Percentiles rank a stretch among this genome's conserved stretches.
Evolutionary conservation across 2,329 filamentous ascomycete species (phyloP).

Genomic region (Bipolaris cookei): DNA sequence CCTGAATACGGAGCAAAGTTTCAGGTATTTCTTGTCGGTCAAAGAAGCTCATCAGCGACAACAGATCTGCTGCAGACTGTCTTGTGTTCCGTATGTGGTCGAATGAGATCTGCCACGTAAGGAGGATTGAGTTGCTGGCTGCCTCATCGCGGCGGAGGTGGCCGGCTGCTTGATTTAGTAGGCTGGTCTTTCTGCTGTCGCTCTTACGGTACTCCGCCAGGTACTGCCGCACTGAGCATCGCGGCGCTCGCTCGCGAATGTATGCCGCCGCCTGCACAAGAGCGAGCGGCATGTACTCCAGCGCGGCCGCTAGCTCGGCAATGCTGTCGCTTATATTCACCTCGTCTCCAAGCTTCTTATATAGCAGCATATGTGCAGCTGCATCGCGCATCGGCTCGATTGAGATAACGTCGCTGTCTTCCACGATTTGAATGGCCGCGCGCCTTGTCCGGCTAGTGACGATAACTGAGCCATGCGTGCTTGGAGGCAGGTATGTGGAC

Average conservation of each 20-base stretch:
- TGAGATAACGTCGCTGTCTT: background rate
- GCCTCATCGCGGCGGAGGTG: background rate
- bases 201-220: slow-evolving; percentile 48
- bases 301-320: background rate
- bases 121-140: background rate
- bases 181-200: slow-evolving; percentile 32
- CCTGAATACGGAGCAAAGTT: no score
- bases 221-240: slow-evolving; percentile 40
- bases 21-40: no score
- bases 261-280: slow-evolving; percentile 40
- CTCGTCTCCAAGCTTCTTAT: background rate
- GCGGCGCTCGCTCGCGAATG: background rate
- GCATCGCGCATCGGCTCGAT: background rate
- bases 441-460: background rate
- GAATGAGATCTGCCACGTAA: background rate
- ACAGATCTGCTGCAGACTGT: background rate
- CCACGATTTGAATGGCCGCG: background rate
- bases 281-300: slow-evolving; percentile 40
- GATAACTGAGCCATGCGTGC: background rate
- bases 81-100: background rate
- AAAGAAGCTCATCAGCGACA: background rate
- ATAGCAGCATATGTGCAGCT: background rate
- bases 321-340: background rate
- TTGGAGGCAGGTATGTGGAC: background rate
- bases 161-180: slow-evolving; percentile 5